Percentiles rank a stretch among this genome's conserved stretches.
Evolutionary conservation across 2,329 filamentous ascomycete genomes (phyloP).

Genomic region (Chaetothyriales sp.): DNA sequence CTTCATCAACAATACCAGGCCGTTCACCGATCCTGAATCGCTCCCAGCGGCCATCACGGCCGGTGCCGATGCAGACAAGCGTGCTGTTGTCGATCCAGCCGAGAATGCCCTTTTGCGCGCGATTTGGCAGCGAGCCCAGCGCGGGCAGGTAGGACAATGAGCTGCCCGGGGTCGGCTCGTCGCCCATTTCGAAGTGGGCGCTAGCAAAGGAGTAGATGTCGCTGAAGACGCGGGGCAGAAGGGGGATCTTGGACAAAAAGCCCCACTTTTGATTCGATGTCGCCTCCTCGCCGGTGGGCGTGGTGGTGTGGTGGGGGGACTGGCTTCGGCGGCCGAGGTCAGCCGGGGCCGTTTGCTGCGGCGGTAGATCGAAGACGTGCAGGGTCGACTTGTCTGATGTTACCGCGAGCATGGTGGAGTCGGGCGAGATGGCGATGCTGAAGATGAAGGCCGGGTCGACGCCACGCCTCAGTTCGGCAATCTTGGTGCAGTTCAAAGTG

Average conservation of each 20-base stretch:
- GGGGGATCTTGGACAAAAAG: constrained; percentile 65
- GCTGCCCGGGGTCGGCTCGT: constrained; percentile 42
- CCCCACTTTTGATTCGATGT: constrained; percentile 63
- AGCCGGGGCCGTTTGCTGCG: constrained; percentile 23
- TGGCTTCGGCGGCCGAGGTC: constrained; percentile 11
- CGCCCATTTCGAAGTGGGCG: constrained; percentile 67
- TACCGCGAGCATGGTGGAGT: constrained; percentile 65
- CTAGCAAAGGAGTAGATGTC: constrained; percentile 79
- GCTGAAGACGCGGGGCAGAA: constrained; percentile 76
- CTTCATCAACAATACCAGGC: constrained; percentile 38
- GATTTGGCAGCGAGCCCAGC: constrained; percentile 39
- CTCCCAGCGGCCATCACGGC: constrained; percentile 73
- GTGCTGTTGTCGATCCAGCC: constrained; percentile 67
- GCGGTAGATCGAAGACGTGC: constrained; percentile 80
- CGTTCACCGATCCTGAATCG: constrained; percentile 61
- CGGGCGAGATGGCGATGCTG: constrained; percentile 75
- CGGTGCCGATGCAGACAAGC: constrained; percentile 64
- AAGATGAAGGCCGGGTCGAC: constrained; percentile 80
- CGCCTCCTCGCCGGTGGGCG: constrained; percentile 27
- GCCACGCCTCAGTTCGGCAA: constrained; percentile 76
- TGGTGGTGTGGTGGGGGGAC: constrained; percentile 10
- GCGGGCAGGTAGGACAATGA: constrained; percentile 31
- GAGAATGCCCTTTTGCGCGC: constrained; percentile 67
- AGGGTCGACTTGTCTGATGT: constrained; percentile 95
- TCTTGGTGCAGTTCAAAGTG: constrained; percentile 62